Conservation (phyloP, 305 asterid genomes). For the Plantago coronopus region DNA sequence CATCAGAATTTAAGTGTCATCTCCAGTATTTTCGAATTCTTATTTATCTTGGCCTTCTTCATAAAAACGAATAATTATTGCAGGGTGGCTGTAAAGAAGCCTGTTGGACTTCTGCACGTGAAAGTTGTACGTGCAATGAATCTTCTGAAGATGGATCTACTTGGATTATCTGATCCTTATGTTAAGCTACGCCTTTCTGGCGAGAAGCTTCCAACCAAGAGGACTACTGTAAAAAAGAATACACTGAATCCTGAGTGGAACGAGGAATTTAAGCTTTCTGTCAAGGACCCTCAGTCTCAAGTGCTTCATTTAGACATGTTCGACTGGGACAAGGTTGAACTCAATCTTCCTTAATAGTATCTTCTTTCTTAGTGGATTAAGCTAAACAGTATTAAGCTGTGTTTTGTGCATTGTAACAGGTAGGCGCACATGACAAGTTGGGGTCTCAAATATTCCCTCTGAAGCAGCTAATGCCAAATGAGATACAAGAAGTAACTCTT, state of each 20-base stretch:
- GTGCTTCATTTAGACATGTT: conserved; percentile 57
- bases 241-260: conserved; percentile 81
- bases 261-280: conserved; percentile 75
- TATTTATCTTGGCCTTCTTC: too few relatives aligned
- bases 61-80: neutral
- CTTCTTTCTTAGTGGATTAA: neutral
- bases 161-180: conserved; percentile 91
- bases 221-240: conserved; percentile 75
- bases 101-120: conserved; percentile 82
- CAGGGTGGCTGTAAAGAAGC: conserved; percentile 68
- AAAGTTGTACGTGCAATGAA: conserved; percentile 68
- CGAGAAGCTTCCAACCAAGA: conserved; percentile 56
- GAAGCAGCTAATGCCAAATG: conserved; percentile 55
- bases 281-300: conserved; percentile 78
- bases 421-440: conserved; percentile 70
- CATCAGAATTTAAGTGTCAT: neutral
- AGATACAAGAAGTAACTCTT: conserved; percentile 50
- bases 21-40: too few relatives aligned
- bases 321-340: conserved; percentile 86
- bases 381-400: neutral
- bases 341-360: neutral
- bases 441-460: conserved; percentile 66
- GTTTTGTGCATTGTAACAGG: conserved; percentile 40
- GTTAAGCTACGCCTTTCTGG: conserved; percentile 77
- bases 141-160: conserved; percentile 79